Conservation (phyloP, 169 alveolate species). For the Plasmodium adleri region DNA sequence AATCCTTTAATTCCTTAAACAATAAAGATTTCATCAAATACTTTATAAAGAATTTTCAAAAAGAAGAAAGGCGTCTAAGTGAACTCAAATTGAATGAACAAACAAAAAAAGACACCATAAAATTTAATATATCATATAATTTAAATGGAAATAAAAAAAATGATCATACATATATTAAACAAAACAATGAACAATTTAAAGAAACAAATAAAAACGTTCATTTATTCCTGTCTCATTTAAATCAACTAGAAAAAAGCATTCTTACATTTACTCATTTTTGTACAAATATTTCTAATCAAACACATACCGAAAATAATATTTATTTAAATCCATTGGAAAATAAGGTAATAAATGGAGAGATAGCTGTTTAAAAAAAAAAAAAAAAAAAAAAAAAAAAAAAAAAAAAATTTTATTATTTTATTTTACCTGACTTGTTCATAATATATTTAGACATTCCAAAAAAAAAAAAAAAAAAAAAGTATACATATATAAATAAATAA, state of each 20-base stretch:
- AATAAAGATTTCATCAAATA: constrained; percentile 24
- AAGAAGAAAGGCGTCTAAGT: not conserved
- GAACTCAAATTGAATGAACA: not conserved
- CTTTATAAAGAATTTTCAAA: constrained; percentile 4
- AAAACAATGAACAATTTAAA: not conserved
- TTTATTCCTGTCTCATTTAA: constrained; percentile 28
- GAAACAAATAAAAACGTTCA: constrained; percentile 8
- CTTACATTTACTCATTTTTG: constrained; percentile 60
- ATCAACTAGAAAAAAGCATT: constrained; percentile 35
- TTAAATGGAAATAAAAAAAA: constrained; percentile 20
- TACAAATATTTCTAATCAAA: constrained; percentile 29
- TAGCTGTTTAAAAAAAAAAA: no score
- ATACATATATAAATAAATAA: not conserved
- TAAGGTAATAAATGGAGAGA: constrained; percentile 18
- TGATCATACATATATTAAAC: constrained; percentile 12
- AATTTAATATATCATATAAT: not conserved
- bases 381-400: no score
- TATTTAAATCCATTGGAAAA: constrained; percentile 12
- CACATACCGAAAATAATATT: not conserved
- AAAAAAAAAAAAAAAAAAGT: not conserved
- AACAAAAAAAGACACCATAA: not conserved
- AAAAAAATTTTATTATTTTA: no score
- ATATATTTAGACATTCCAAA: not conserved
- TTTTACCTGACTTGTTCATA: not conserved
- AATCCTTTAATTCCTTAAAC: constrained; percentile 42